Evolutionary conservation across 495 filamentous ascomycete genomes (phyloP).

Genomic region (Penicillium odoratum): DNA sequence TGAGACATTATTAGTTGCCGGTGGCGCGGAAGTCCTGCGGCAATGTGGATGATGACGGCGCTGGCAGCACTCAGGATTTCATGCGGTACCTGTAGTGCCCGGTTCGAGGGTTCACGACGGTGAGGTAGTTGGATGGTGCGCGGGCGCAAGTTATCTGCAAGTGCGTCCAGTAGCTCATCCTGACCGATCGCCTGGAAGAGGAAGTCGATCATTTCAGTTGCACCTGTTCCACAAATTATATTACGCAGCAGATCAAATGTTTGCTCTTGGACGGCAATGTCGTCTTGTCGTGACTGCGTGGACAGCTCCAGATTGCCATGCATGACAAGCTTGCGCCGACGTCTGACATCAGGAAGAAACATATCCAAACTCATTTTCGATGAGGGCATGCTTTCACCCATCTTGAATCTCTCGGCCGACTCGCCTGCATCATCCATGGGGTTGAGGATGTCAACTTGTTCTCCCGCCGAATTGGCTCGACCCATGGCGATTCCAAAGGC

Average conservation of each 20-base stretch:
- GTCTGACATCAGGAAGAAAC: conserved; percentile 41
- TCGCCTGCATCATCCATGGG: conserved; percentile 55
- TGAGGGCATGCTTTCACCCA: conserved; percentile 50
- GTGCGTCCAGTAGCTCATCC: conserved; percentile 70
- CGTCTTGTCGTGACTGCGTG: conserved; percentile 66
- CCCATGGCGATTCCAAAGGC: conserved; percentile 50
- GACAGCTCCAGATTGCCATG: conserved; percentile 49
- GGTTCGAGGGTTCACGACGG: conserved; percentile 33
- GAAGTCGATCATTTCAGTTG: conserved; percentile 77
- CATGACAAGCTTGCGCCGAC: conserved; percentile 47
- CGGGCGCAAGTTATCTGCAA: conserved; percentile 69
- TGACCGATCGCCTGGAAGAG: conserved; percentile 76
- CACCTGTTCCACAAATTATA: conserved; percentile 69
- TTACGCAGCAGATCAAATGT: conserved; percentile 86
- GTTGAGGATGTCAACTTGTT: conserved; percentile 66
- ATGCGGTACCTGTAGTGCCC: conserved; percentile 50
- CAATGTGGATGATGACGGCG: conserved; percentile 81
- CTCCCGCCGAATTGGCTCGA: conserved; percentile 63
- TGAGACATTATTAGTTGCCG: conserved; percentile 74
- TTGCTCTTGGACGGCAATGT: conserved; percentile 85
- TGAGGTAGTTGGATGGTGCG: conserved; percentile 46
- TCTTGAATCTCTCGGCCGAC: conserved; percentile 67
- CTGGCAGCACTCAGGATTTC: conserved; percentile 75
- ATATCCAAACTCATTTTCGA: conserved; percentile 45
- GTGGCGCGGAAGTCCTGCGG: conserved; percentile 73